These are phyloP conservation scores for Usnea hakonensis DNA, from an alignment of 495 filamentous ascomycete species.

Conservation along the genomic window DNA sequence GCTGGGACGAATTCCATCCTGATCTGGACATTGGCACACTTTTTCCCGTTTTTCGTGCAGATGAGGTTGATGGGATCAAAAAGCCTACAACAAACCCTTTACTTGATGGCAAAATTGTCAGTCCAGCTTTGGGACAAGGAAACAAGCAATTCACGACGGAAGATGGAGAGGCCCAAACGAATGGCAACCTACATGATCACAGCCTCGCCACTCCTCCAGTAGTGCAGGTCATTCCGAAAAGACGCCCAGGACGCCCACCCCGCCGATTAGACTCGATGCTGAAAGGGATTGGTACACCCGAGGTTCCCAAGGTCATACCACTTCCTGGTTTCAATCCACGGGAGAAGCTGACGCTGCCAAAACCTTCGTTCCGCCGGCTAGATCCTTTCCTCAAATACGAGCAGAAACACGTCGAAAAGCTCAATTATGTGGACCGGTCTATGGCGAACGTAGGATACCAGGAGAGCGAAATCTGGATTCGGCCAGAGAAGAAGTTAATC, in stretches of 20 bases:
- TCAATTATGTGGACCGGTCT: slow-evolving; percentile 75
- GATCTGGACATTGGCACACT: slow-evolving; percentile 79
- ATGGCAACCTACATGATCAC: slow-evolving; percentile 4
- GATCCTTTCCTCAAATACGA: slow-evolving; percentile 58
- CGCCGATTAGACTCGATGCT: slow-evolving; percentile 55
- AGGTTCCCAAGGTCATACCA: slow-evolving; percentile 50
- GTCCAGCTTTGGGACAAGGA: slow-evolving; percentile 14
- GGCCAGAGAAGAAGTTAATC: slow-evolving; percentile 68
- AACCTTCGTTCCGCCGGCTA: slow-evolving; percentile 49
- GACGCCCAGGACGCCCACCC: slow-evolving; percentile 54
- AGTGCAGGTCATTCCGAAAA: slow-evolving; percentile 36
- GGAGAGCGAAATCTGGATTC: slow-evolving; percentile 78
- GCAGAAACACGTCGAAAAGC: slow-evolving; percentile 50
- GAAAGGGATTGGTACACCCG: slow-evolving; percentile 50
- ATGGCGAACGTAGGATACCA: slow-evolving; percentile 96
- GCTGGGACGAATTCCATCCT: slow-evolving; percentile 95
- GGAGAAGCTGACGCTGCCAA: slow-evolving; percentile 57
- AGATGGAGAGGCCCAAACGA: slow-evolving; percentile 12
- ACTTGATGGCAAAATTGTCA: slow-evolving; percentile 10
- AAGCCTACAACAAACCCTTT: slow-evolving; percentile 18
- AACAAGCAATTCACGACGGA: slow-evolving; percentile 7
- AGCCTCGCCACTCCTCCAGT: slow-evolving; percentile 8
- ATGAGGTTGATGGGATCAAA: slow-evolving; percentile 66
- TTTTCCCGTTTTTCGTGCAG: slow-evolving; percentile 68
- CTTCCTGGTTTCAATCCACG: slow-evolving; percentile 59